Evolutionary conservation across 208 protist species (phyloP).

Genomic region (Balamuthia mandrillaris): DNA sequence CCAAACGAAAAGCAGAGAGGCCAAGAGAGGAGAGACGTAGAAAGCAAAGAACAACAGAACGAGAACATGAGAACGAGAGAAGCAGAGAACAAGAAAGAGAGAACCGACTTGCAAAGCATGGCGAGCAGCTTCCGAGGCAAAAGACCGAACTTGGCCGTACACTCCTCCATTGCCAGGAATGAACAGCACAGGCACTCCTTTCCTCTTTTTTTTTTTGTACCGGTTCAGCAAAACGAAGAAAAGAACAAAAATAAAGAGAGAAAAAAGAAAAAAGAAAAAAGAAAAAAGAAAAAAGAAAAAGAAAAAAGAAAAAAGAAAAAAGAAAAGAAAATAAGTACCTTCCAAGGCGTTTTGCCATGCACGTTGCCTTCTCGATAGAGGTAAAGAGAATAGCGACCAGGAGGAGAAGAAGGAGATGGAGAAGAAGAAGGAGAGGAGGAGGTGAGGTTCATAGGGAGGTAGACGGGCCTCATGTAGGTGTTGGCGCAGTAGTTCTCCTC

Average conservation of each 20-base stretch:
- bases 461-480: background rate
- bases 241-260: background rate
- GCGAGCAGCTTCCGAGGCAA: background rate
- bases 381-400: background rate
- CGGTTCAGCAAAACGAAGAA: background rate
- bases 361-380: background rate
- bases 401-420: background rate
- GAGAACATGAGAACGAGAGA: background rate
- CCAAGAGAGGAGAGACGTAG: background rate
- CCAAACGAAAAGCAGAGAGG: too few relatives aligned
- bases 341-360: background rate
- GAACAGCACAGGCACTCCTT: constrained; percentile 31
- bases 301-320: background rate
- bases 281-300: background rate
- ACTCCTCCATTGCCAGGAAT: constrained; percentile 30
- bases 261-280: background rate
- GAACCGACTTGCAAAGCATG: background rate
- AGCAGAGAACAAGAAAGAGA: background rate
- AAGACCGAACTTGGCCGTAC: background rate
- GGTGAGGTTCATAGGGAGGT: background rate
- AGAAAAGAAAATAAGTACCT: background rate
- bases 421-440: background rate
- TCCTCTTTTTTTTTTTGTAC: background rate
- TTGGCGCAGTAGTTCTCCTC: constrained; percentile 39
- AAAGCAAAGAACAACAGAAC: background rate